Percentiles rank a stretch among this genome's conserved stretches.
Evolutionary conservation across 2,329 filamentous ascomycete genomes (phyloP).

Genomic region (Fusarium vanettenii): DNA sequence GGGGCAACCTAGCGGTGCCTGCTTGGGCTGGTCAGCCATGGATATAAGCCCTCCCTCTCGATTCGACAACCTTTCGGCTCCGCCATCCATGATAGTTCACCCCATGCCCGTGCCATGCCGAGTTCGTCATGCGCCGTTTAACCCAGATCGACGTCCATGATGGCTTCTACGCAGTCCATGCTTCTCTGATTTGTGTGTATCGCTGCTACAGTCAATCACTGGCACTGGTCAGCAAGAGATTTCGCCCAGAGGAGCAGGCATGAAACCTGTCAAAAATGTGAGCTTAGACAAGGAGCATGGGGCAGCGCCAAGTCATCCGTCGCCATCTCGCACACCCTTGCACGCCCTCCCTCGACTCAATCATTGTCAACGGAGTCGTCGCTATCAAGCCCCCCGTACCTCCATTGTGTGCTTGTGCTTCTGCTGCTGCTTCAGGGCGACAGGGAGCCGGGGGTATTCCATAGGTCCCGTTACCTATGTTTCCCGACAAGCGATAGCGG

Average conservation of each 20-base stretch:
- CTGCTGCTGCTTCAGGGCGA: neutral
- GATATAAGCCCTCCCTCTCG: conserved; percentile 11
- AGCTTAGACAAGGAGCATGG: conserved; percentile 31
- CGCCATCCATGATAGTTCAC: conserved; percentile 16
- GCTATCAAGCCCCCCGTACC: conserved; percentile 17
- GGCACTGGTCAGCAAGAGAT: neutral
- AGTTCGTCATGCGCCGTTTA: conserved; percentile 21
- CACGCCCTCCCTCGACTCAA: conserved; percentile 41
- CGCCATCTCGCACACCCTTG: conserved; percentile 42
- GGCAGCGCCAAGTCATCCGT: conserved; percentile 44
- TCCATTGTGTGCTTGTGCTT: conserved; percentile 16
- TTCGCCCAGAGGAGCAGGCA: neutral
- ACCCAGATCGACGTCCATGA: conserved; percentile 20
- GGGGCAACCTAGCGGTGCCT: conserved; percentile 11
- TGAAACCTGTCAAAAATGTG: conserved; percentile 16
- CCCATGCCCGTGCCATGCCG: conserved; percentile 11
- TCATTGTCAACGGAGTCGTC: conserved; percentile 25
- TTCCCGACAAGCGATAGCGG: conserved; percentile 7
- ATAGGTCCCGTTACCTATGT: conserved; percentile 5
- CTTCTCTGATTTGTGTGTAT: neutral
- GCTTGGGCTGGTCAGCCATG: conserved; percentile 9
- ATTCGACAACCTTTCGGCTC: conserved; percentile 17
- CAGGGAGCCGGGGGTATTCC: conserved; percentile 12
- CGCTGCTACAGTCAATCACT: conserved; percentile 1
- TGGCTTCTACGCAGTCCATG: conserved; percentile 11